Percentiles rank a stretch among this genome's conserved stretches.
Evolutionary conservation across 2,329 filamentous ascomycete genomes (phyloP).

Genomic region (Fusarium tjaetaba): DNA sequence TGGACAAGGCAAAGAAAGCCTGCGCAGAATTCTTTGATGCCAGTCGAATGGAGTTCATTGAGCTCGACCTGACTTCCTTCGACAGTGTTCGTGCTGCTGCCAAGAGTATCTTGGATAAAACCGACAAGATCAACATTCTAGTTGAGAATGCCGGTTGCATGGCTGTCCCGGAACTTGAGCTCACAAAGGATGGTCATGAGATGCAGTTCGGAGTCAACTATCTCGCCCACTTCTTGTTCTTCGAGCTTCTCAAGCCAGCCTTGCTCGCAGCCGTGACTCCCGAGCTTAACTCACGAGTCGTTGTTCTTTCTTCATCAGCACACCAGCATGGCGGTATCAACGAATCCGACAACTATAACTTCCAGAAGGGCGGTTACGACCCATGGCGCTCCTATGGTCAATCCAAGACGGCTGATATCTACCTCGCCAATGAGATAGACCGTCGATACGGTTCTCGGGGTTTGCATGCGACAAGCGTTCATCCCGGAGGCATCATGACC

Average conservation of each 20-base stretch:
- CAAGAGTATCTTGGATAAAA: slow-evolving; percentile 30
- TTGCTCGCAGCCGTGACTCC: slow-evolving; percentile 46
- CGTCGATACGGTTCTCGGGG: slow-evolving; percentile 56
- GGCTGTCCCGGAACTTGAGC: slow-evolving; percentile 48
- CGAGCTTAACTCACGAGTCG: slow-evolving; percentile 44
- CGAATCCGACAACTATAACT: slow-evolving; percentile 33
- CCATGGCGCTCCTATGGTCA: slow-evolving; percentile 56
- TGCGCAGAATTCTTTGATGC: slow-evolving; percentile 24
- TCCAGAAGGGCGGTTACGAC: slow-evolving; percentile 39
- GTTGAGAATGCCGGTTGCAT: slow-evolving; percentile 58
- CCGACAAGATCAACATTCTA: slow-evolving; percentile 46
- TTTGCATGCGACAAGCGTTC: slow-evolving; percentile 53
- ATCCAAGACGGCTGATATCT: slow-evolving; percentile 62
- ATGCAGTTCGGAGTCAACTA: slow-evolving; percentile 57
- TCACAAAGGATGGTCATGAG: slow-evolving; percentile 54
- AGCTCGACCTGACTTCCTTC: slow-evolving; percentile 42
- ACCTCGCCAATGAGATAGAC: slow-evolving; percentile 61
- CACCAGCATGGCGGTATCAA: slow-evolving; percentile 27
- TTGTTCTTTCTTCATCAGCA: slow-evolving; percentile 47
- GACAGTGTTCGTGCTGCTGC: slow-evolving; percentile 38
- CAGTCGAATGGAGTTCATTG: slow-evolving; percentile 32
- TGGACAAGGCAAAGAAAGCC: slow-evolving; percentile 38
- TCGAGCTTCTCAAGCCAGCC: slow-evolving; percentile 52
- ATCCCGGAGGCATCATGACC: slow-evolving; percentile 58
- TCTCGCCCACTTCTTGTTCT: slow-evolving; percentile 55